phyloP scores from a whole-genome alignment of 169 alveolate genomes.

The Fabrea salina region DNA sequence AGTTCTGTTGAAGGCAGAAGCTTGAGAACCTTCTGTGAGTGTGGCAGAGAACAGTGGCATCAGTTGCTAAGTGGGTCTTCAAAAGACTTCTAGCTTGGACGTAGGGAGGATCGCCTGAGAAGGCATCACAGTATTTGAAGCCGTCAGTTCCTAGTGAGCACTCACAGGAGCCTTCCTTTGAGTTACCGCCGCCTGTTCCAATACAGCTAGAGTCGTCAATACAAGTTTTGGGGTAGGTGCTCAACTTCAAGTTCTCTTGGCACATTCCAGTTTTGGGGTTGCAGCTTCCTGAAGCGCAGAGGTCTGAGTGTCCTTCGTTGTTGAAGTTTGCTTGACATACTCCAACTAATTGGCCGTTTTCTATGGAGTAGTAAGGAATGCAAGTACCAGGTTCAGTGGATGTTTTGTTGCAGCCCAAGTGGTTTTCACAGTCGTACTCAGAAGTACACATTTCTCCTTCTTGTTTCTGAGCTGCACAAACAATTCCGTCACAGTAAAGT shows the following conservation, averaged over 20 bases:
- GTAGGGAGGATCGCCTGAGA: not conserved
- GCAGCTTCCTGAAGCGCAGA: constrained; percentile 1
- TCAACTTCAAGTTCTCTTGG: not conserved
- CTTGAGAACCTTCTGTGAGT: constrained; percentile 3
- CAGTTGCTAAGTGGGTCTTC: not conserved
- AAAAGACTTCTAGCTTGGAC: not conserved
- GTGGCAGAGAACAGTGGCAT: not conserved
- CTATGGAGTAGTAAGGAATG: not conserved
- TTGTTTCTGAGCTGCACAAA: not conserved
- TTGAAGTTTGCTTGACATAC: not conserved
- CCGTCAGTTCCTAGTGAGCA: constrained; percentile 1
- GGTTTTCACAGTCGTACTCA: constrained; percentile 5
- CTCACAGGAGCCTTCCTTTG: not conserved
- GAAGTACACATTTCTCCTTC: not conserved
- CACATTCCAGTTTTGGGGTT: not conserved
- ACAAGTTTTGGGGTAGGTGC: not conserved
- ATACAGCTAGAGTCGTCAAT: not conserved
- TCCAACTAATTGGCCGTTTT: not conserved
- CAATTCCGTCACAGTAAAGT: not conserved
- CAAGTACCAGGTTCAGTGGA: not conserved
- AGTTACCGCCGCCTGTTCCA: not conserved
- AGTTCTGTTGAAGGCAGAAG: not conserved
- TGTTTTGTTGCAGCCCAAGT: constrained; percentile 14
- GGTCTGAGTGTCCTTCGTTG: constrained; percentile 1
- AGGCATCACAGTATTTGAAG: not conserved